These are phyloP conservation scores for Pharnaceum exiguum DNA, from an alignment of 148 eudicot species.

Conservation along the genomic window DNA sequence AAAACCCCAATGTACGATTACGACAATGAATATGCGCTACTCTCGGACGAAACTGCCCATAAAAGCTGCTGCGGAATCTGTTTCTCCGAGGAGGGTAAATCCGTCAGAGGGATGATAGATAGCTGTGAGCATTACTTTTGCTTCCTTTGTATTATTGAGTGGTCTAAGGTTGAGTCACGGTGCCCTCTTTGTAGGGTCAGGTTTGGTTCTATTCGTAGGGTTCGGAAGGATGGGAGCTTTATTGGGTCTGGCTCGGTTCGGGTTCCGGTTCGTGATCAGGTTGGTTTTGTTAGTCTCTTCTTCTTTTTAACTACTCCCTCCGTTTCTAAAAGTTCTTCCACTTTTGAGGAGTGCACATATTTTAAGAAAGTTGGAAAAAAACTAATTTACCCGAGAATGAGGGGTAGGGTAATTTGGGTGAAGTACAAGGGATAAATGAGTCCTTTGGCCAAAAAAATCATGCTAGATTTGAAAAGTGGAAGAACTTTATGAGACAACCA, in stretches of 20 bases:
- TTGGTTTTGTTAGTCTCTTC: background rate
- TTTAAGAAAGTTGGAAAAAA: too few species aligned
- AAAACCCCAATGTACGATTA: slow-evolving; percentile 28
- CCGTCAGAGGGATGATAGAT: slow-evolving; percentile 63
- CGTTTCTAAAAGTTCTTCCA: too few species aligned
- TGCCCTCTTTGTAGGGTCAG: slow-evolving; percentile 81
- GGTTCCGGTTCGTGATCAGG: slow-evolving; percentile 85
- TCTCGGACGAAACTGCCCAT: slow-evolving; percentile 22
- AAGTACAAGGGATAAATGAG: too few species aligned
- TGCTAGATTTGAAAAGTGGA: too few species aligned
- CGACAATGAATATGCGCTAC: slow-evolving; percentile 5
- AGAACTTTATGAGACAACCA: too few species aligned
- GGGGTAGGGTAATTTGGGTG: too few species aligned
- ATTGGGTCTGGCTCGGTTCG: slow-evolving; percentile 40
- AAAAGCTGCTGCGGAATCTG: slow-evolving; percentile 62
- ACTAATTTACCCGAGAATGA: too few species aligned
- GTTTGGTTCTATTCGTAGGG: slow-evolving; percentile 58
- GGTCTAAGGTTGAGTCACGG: slow-evolving; percentile 82
- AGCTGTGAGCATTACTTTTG: slow-evolving; percentile 81
- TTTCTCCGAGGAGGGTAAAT: slow-evolving; percentile 32
- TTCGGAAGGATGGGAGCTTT: slow-evolving; percentile 46
- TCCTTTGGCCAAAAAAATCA: too few species aligned
- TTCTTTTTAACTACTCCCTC: too few species aligned
- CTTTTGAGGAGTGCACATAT: too few species aligned
- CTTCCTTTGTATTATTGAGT: slow-evolving; percentile 82